phyloP scores from a whole-genome alignment of 164 flowering plant species.

The Aristolochia californica region DNA sequence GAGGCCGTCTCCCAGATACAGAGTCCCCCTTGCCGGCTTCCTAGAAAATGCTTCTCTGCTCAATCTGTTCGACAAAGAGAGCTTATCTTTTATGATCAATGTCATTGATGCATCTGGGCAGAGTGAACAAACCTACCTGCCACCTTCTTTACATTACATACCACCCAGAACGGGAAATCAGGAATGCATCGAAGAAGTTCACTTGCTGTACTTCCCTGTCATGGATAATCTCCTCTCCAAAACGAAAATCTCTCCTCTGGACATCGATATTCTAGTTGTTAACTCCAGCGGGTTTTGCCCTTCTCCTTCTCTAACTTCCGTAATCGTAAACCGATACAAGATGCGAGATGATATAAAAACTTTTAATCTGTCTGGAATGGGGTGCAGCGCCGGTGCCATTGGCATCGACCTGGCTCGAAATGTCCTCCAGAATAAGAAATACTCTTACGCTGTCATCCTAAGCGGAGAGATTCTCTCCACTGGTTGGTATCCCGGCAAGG shows the following conservation, averaged over 20 bases:
- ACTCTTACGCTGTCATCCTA: constrained; percentile 41
- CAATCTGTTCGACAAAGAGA: constrained; percentile 24
- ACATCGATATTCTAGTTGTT: constrained; percentile 47
- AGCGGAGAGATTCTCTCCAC: constrained; percentile 61
- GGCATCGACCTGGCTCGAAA: constrained; percentile 41
- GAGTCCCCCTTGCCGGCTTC: constrained; percentile 39
- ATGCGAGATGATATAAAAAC: constrained; percentile 45
- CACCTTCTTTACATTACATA: constrained; percentile 41
- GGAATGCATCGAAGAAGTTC: constrained; percentile 41
- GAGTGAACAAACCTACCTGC: constrained; percentile 45
- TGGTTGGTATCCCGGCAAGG: constrained; percentile 60
- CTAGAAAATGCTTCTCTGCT: constrained; percentile 29
- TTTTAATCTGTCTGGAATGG: constrained; percentile 68
- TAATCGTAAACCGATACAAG: constrained; percentile 39
- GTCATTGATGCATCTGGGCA: constrained; percentile 44
- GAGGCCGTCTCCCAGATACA: constrained; percentile 40
- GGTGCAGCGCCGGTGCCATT: constrained; percentile 58
- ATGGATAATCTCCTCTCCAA: constrained; percentile 47
- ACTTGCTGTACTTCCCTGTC: constrained; percentile 41
- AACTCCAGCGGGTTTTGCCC: constrained; percentile 67
- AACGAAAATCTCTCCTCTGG: constrained; percentile 28
- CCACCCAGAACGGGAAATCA: constrained; percentile 40
- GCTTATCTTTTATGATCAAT: constrained; percentile 41
- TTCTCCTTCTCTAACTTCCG: constrained; percentile 54
- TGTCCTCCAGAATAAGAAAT: constrained; percentile 27